Evolutionary conservation across 306 rosid genomes (phyloP).

Genomic region (Erythrophleum fordii): DNA sequence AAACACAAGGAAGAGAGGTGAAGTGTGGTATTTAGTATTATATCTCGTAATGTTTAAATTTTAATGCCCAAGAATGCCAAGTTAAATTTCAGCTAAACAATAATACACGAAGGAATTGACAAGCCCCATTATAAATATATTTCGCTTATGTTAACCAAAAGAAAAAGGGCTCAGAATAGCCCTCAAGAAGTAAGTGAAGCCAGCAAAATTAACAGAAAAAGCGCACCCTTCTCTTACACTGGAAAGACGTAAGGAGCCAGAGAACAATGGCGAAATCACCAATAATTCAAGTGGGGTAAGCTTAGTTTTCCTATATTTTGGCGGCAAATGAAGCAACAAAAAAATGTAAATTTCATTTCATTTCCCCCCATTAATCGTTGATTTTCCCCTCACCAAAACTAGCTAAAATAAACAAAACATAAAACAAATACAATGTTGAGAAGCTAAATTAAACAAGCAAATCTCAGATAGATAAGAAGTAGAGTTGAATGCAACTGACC

Average conservation of each 20-base stretch:
- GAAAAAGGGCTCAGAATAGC: not conserved
- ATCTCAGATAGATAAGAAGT: not conserved
- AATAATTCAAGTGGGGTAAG: not conserved
- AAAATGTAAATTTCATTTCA: not conserved
- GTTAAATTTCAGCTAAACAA: not conserved
- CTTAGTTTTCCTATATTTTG: conserved; percentile 16
- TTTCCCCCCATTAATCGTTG: conserved; percentile 10
- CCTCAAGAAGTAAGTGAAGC: not conserved
- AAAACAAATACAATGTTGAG: not conserved
- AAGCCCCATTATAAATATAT: not conserved
- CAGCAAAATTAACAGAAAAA: not conserved
- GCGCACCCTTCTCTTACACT: not conserved
- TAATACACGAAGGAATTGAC: not conserved
- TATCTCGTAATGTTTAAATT: not conserved
- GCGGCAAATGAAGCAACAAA: not conserved
- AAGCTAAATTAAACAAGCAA: not conserved
- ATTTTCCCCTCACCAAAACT: not conserved
- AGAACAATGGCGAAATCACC: not conserved
- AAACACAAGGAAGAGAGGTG: not conserved
- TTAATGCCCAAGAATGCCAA: conserved; percentile 19
- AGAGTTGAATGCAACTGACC: conserved; percentile 29
- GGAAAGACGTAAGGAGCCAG: not conserved
- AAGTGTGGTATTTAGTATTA: not conserved
- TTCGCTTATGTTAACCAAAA: not conserved
- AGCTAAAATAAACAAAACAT: not conserved